Evolutionary conservation across 495 filamentous ascomycete genomes (phyloP).

Genomic region (Saxophila tyrrhenica): DNA sequence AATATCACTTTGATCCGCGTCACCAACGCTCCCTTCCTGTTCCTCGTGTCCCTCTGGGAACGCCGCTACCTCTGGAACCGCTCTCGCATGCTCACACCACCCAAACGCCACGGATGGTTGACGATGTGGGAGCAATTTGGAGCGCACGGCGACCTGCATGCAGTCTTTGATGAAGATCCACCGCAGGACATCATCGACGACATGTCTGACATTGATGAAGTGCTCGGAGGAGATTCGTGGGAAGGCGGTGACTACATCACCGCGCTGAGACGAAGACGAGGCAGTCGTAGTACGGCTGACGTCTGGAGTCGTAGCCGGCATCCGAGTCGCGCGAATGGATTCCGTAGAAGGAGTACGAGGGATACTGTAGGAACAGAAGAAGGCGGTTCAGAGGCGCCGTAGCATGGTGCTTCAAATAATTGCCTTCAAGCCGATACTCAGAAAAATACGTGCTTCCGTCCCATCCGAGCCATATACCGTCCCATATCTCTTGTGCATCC

Average conservation of each 20-base stretch:
- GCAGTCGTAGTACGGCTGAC: slow-evolving; percentile 7
- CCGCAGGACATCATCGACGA: slow-evolving; percentile 48
- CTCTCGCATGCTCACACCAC: slow-evolving; percentile 28
- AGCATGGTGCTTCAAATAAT: neutral
- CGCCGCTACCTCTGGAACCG: slow-evolving; percentile 36
- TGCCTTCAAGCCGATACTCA: neutral
- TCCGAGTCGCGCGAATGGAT: slow-evolving; percentile 5
- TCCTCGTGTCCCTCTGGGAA: slow-evolving; percentile 48
- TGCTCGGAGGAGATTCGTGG: slow-evolving; percentile 19
- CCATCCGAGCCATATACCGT: too few relatives aligned
- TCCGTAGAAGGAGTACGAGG: slow-evolving; percentile 10
- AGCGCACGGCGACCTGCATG: slow-evolving; percentile 53
- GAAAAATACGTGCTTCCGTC: too few relatives aligned
- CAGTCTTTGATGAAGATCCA: slow-evolving; percentile 56
- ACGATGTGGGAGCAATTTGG: slow-evolving; percentile 42
- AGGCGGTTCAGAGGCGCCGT: neutral
- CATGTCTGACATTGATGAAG: slow-evolving; percentile 40
- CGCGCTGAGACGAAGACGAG: slow-evolving; percentile 10
- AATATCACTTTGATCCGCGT: slow-evolving; percentile 53
- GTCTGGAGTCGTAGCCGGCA: slow-evolving; percentile 10
- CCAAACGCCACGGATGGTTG: slow-evolving; percentile 34
- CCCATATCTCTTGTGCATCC: too few relatives aligned
- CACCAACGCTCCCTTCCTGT: slow-evolving; percentile 54
- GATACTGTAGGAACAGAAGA: neutral
- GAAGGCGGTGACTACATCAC: slow-evolving; percentile 14